A percentile compares a stretch with the other conserved stretches of the same genome.
These are phyloP conservation scores for Themeda triandra DNA, from an alignment of 176 grass and related monocot genomes.

Conservation along the genomic window DNA sequence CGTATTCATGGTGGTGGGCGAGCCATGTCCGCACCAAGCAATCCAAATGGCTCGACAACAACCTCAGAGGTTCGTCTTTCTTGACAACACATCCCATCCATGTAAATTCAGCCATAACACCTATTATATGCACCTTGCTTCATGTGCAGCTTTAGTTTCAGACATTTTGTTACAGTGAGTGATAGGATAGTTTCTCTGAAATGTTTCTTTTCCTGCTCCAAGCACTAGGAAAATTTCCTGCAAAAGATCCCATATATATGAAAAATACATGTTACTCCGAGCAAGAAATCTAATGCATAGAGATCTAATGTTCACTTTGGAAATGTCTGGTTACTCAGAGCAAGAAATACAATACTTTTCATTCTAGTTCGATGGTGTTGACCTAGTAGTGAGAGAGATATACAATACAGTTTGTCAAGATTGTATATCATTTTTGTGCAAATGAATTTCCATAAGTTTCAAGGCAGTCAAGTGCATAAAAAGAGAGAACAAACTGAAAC, in stretches of 20 bases:
- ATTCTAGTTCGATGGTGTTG: not conserved
- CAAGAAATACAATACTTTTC: not conserved
- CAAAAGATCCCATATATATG: not conserved
- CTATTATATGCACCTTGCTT: too few relatives aligned
- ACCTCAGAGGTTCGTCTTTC: slow-evolving; percentile 58
- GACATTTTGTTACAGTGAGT: not conserved
- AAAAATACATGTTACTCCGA: not conserved
- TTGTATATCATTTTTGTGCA: not conserved
- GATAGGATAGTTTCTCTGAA: not conserved
- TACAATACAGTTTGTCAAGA: not conserved
- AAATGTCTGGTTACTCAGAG: not conserved
- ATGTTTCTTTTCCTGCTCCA: not conserved
- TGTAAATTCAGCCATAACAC: too few relatives aligned
- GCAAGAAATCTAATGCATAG: not conserved
- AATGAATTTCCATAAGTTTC: too few relatives aligned
- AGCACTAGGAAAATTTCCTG: not conserved
- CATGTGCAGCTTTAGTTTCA: not conserved
- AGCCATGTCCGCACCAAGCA: slow-evolving; percentile 90
- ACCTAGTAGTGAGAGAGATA: not conserved
- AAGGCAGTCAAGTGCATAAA: too few relatives aligned
- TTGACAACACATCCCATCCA: not conserved
- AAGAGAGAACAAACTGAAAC: too few relatives aligned
- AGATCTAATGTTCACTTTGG: not conserved
- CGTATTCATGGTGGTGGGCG: slow-evolving; percentile 93
- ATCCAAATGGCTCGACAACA: slow-evolving; percentile 94